These are phyloP conservation scores for Chalciporus sphaerocephalus DNA, from an alignment of 768 basidiomycete genomes.

Conservation along the genomic window DNA sequence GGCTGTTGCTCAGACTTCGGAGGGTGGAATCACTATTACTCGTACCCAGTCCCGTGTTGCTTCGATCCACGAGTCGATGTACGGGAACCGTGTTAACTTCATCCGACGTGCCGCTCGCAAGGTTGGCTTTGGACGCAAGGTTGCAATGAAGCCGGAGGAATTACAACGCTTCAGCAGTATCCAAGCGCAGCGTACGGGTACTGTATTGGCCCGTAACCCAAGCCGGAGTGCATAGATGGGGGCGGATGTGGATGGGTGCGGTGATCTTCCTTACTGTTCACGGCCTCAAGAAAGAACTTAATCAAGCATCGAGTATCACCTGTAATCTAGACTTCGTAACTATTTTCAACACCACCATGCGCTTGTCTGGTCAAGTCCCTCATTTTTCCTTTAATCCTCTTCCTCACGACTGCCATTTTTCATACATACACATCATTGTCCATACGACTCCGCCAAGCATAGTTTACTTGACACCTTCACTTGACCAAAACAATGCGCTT, in stretches of 20 bases:
- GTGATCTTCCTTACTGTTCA: constrained; percentile 20
- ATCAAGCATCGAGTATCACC: constrained; percentile 29
- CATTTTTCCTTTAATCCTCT: constrained; percentile 14
- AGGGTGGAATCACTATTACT: constrained; percentile 59
- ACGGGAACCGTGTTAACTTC: constrained; percentile 94
- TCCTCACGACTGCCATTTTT: too few species aligned
- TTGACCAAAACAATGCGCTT: constrained; percentile 3
- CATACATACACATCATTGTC: constrained; percentile 15
- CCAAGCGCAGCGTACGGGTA: constrained; percentile 76
- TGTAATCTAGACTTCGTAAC: constrained; percentile 33
- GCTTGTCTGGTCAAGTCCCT: constrained; percentile 13
- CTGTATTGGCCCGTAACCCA: constrained; percentile 73
- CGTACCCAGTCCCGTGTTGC: constrained; percentile 89
- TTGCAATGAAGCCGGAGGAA: constrained; percentile 80
- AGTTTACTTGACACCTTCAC: constrained; percentile 1
- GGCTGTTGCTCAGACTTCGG: constrained; percentile 32
- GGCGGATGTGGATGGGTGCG: constrained; percentile 19
- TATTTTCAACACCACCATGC: constrained; percentile 14
- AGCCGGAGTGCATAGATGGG: constrained; percentile 49
- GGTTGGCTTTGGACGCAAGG: constrained; percentile 82
- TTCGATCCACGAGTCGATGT: constrained; percentile 86
- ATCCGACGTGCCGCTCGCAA: constrained; percentile 83
- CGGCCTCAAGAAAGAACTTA: constrained; percentile 12
- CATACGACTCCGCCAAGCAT: constrained; percentile 10
- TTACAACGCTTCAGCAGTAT: constrained; percentile 82